These are phyloP conservation scores for Xylaria venustula DNA, from an alignment of 495 filamentous ascomycete species.

Conservation along the genomic window DNA sequence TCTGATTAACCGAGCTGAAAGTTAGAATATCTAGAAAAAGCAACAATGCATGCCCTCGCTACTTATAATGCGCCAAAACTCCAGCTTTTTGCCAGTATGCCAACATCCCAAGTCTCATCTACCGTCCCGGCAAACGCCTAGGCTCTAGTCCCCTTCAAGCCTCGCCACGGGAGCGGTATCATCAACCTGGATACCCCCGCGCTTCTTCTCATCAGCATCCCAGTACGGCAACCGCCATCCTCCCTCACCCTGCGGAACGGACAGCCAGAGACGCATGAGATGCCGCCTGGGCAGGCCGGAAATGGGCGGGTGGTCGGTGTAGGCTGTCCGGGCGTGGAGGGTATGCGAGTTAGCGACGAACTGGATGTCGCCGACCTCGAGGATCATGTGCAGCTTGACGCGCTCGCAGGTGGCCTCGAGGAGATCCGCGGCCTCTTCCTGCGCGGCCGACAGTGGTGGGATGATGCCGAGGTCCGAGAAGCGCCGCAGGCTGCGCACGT, in stretches of 20 bases:
- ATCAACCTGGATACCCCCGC: slow-evolving; percentile 85
- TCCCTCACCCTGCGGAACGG: slow-evolving; percentile 75
- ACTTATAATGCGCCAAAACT: neutral
- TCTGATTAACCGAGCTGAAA: no score
- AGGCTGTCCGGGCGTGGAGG: slow-evolving; percentile 67
- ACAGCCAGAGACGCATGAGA: slow-evolving; percentile 84
- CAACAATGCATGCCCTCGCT: no score
- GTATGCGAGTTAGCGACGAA: slow-evolving; percentile 69
- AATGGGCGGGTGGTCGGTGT: slow-evolving; percentile 61
- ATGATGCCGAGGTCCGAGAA: slow-evolving; percentile 67
- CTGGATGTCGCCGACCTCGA: slow-evolving; percentile 79
- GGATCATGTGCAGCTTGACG: slow-evolving; percentile 70
- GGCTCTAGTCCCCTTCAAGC: slow-evolving; percentile 27
- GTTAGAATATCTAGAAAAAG: no score
- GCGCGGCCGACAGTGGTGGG: slow-evolving; percentile 62
- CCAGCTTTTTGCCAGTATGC: neutral
- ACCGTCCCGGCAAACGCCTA: neutral
- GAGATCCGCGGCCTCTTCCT: slow-evolving; percentile 61
- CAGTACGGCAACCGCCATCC: slow-evolving; percentile 83
- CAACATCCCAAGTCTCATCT: neutral
- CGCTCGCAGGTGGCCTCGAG: slow-evolving; percentile 67
- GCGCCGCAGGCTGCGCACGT: slow-evolving; percentile 62
- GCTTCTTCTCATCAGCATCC: slow-evolving; percentile 78
- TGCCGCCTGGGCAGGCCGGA: slow-evolving; percentile 57
- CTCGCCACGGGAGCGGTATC: slow-evolving; percentile 58